Conservation (phyloP, 2,329 filamentous ascomycete species). For the Pseudogymnoascus sp. region DNA sequence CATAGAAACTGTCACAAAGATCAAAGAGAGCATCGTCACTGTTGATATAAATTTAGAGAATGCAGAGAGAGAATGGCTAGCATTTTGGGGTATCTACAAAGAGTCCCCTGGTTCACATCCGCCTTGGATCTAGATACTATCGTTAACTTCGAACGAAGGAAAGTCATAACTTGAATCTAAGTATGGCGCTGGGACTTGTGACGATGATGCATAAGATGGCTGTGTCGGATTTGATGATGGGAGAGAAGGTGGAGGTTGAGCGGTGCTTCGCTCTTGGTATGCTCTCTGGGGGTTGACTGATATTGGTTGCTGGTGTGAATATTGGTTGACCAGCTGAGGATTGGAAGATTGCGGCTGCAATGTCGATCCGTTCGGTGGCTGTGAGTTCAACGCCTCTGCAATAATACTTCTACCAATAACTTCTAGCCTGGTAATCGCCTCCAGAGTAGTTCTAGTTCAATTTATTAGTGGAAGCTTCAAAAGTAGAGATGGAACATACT, state of each 20-base stretch:
- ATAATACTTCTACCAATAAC: too few relatives aligned
- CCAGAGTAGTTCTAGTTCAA: too few relatives aligned
- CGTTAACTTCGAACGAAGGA: slow-evolving; percentile 13
- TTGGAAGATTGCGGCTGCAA: slow-evolving; percentile 10
- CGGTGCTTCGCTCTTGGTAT: slow-evolving; percentile 12
- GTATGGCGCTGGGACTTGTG: neutral
- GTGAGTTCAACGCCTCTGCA: too few relatives aligned
- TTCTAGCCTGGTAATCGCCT: too few relatives aligned
- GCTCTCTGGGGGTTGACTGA: neutral
- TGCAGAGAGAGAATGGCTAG: slow-evolving; percentile 15
- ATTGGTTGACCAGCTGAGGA: slow-evolving; percentile 7
- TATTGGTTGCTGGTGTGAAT: neutral
- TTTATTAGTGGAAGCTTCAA: too few relatives aligned
- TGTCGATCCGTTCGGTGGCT: too few relatives aligned
- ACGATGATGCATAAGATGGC: neutral
- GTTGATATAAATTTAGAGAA: slow-evolving; percentile 12
- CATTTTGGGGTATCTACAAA: slow-evolving; percentile 19
- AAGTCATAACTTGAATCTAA: slow-evolving; percentile 13
- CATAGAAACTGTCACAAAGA: neutral
- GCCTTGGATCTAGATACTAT: slow-evolving; percentile 14
- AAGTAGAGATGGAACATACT: too few relatives aligned
- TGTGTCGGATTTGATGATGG: neutral
- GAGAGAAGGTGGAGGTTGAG: slow-evolving; percentile 12
- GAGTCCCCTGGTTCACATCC: slow-evolving; percentile 14
- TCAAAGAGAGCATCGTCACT: slow-evolving; percentile 14